Conservation (phyloP, 345 rosid species). For the Populus alba region DNA sequence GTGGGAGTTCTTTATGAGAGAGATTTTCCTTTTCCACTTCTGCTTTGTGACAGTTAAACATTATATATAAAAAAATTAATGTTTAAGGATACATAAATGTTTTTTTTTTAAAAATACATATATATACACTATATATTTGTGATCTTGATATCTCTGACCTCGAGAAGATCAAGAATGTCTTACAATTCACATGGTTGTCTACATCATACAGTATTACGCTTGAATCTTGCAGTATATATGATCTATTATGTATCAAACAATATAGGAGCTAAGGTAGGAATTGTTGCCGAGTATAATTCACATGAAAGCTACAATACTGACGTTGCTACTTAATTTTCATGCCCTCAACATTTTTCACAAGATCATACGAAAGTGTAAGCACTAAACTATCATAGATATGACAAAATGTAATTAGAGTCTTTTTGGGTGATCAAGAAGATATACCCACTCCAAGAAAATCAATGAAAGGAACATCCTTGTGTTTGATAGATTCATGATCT, state of each 20-base stretch:
- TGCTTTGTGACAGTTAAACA: too few relatives aligned
- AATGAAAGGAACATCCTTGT: constrained; percentile 26
- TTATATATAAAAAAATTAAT: background rate
- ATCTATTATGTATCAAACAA: background rate
- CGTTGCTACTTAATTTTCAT: constrained; percentile 7
- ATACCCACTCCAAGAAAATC: constrained; percentile 73
- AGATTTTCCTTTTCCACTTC: too few relatives aligned
- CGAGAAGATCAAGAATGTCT: background rate
- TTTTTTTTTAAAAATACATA: background rate
- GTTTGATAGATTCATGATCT: constrained; percentile 17
- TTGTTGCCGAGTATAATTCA: background rate
- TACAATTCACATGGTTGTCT: background rate
- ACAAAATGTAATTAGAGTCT: constrained; percentile 18
- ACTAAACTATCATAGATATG: constrained; percentile 17
- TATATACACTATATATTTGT: background rate
- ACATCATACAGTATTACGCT: background rate
- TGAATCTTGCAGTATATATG: background rate
- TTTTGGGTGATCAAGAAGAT: constrained; percentile 41
- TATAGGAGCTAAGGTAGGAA: background rate
- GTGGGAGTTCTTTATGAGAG: too few relatives aligned
- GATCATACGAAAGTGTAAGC: constrained; percentile 2
- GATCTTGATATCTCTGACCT: background rate
- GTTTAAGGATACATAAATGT: background rate
- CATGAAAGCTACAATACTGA: constrained; percentile 16
- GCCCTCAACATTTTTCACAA: constrained; percentile 15